A percentile compares a stretch with the other conserved stretches of the same genome.
Conservation (phyloP, 192 early-diverging fungal genomes). For the Rhizoclosmatium globosum region DNA sequence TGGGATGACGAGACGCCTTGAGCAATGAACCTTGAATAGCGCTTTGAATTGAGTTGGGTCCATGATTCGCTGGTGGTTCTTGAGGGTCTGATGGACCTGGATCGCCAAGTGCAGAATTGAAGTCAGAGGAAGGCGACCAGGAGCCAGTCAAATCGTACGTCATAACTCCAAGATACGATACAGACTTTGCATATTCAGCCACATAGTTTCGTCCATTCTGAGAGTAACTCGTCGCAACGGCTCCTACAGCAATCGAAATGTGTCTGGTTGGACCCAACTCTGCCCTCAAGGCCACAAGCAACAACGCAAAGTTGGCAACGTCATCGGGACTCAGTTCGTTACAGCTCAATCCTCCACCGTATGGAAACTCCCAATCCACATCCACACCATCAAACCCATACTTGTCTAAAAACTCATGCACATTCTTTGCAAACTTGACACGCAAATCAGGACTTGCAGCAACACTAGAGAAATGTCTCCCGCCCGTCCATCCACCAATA, state of each 20-base stretch:
- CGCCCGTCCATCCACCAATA: constrained; percentile 38
- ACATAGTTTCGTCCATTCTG: not conserved
- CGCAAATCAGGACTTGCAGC: not conserved
- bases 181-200: not conserved
- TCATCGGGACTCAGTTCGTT: not conserved
- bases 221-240: not conserved
- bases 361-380: constrained; percentile 41
- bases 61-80: no score
- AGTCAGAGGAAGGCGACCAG: constrained; percentile 17
- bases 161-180: constrained; percentile 14
- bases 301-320: constrained; percentile 15
- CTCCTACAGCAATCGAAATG: constrained; percentile 9
- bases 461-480: constrained; percentile 24
- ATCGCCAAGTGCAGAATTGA: not conserved
- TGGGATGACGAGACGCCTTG: constrained; percentile 2
- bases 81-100: not conserved
- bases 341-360: not conserved
- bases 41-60: not conserved
- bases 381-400: constrained; percentile 41
- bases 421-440: constrained; percentile 13
- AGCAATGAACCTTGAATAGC: constrained; percentile 1
- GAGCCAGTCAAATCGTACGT: constrained; percentile 23
- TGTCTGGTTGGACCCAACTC: constrained; percentile 14
- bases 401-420: constrained; percentile 19
- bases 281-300: constrained; percentile 16